These are phyloP conservation scores for Neonothopanus nambi DNA, from an alignment of 1,284 basidiomycete species.

Conservation along the genomic window DNA sequence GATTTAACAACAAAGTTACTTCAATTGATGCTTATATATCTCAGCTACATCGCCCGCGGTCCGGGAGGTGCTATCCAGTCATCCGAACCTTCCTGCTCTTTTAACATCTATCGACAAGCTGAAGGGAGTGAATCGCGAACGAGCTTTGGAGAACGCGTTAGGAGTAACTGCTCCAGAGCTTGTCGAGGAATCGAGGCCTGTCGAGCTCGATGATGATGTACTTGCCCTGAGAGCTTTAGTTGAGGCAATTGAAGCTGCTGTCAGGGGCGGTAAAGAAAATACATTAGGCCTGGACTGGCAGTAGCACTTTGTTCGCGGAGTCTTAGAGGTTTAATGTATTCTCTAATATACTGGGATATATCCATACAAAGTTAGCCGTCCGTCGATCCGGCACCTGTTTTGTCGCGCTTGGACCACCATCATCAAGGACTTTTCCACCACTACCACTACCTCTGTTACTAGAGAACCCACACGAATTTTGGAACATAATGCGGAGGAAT, in stretches of 20 bases:
- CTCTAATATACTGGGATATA: no score
- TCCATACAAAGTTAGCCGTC: no score
- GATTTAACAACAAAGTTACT: background rate
- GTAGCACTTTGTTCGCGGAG: no score
- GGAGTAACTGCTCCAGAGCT: constrained; percentile 51
- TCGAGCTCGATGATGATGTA: constrained; percentile 49
- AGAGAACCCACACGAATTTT: no score
- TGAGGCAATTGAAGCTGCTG: constrained; percentile 65
- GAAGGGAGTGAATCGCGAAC: constrained; percentile 62
- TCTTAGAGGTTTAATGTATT: no score
- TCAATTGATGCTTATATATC: background rate
- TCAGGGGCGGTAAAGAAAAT: constrained; percentile 51
- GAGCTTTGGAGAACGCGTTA: constrained; percentile 60
- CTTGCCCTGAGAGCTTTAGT: constrained; percentile 57
- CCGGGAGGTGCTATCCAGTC: constrained; percentile 50
- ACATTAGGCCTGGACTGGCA: constrained; percentile 63
- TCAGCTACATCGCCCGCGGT: constrained; percentile 67
- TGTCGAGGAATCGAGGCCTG: constrained; percentile 24
- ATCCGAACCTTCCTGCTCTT: constrained; percentile 51
- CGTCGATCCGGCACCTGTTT: no score
- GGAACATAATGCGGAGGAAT: no score
- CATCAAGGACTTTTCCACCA: no score
- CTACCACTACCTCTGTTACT: no score
- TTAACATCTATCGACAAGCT: constrained; percentile 59
- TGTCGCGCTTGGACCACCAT: no score